Base-by-base conservation (phyloP, 305 asterid species). In the Ajuga reptans region DNA sequence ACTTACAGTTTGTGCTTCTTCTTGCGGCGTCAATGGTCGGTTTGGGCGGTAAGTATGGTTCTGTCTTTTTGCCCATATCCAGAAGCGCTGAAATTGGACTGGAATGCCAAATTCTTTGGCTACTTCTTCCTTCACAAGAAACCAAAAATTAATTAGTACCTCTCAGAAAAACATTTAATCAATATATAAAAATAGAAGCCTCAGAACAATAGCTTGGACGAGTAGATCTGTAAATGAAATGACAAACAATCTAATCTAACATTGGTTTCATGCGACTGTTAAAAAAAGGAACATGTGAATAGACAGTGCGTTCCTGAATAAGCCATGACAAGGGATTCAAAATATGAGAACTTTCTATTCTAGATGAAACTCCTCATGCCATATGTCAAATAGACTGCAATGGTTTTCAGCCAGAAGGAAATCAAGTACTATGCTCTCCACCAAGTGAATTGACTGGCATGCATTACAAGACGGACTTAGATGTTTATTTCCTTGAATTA, bases 61-160 rank as follows among this genome's bases (percentile, higher is more conserved):
- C 78, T 86, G 95, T 54, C 95, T 81, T 64, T 86, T 88, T 34
- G 96, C 96, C 96, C 96, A 88, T 46, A 86, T 63, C 96, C 96
- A 88, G 73, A 84, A 88, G 9, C 96, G 91, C 75, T 88, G 96
- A 79, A 75, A 80, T 72, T 85, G 88, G 61, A 88, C 84, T 16
- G 96, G 96, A 75, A 88, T 79, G 56, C 91, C 89, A 71, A 89
- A 78, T 76, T 85, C 96, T 72, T 78, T 85, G 51, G 94, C 94
- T 49, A 85, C 88, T 73, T 86, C 89, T 51, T 85, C 96, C 96
- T 89, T 68, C 68, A 78, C 53, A 51, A 68, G 64, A 49, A 73
- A 77, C 34, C 34, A 64, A 42, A 46, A 41, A 53, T 51, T 31
- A 12, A 27, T 14, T 33, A 60, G 66, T 43, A 50, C 41, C 16